phyloP scores from a whole-genome alignment of 768 basidiomycete genomes.

The Nidularia pulvinata region DNA sequence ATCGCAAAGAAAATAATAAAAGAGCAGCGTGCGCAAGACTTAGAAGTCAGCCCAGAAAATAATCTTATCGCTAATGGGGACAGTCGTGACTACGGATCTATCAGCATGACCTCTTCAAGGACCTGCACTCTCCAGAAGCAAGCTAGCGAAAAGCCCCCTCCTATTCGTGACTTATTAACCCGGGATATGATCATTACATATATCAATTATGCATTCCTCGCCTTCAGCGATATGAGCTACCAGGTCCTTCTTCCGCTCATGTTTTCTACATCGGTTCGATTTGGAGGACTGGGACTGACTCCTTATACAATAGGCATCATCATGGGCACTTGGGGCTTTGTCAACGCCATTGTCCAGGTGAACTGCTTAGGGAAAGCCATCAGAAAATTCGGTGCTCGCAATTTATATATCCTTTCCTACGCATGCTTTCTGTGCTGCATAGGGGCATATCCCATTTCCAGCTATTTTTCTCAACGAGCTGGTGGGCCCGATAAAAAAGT shows the following conservation, averaged over 20 bases:
- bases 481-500: slow-evolving; percentile 29
- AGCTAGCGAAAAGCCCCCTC: not conserved
- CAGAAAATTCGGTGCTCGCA: slow-evolving; percentile 45
- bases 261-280: slow-evolving; percentile 45
- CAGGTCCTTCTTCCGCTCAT: slow-evolving; percentile 24
- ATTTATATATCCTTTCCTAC: slow-evolving; percentile 34
- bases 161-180: slow-evolving; percentile 16
- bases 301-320: slow-evolving; percentile 53
- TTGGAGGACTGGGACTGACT: slow-evolving; percentile 56
- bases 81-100: not conserved
- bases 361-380: slow-evolving; percentile 43
- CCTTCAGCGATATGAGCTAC: slow-evolving; percentile 23
- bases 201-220: slow-evolving; percentile 18
- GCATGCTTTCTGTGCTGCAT: slow-evolving; percentile 19
- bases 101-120: not conserved
- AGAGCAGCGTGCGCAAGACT: not conserved
- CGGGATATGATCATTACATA: slow-evolving; percentile 19
- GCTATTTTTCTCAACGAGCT: slow-evolving; percentile 27
- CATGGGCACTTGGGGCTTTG: slow-evolving; percentile 46
- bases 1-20: not conserved
- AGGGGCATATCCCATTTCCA: slow-evolving; percentile 29
- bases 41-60: not conserved
- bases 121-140: not conserved
- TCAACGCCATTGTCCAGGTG: slow-evolving; percentile 52
- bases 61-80: not conserved